Percentiles rank a stretch among this genome's conserved stretches.
phyloP scores from a whole-genome alignment of 139 green algal genomes.

The Gonium pectorale region DNA sequence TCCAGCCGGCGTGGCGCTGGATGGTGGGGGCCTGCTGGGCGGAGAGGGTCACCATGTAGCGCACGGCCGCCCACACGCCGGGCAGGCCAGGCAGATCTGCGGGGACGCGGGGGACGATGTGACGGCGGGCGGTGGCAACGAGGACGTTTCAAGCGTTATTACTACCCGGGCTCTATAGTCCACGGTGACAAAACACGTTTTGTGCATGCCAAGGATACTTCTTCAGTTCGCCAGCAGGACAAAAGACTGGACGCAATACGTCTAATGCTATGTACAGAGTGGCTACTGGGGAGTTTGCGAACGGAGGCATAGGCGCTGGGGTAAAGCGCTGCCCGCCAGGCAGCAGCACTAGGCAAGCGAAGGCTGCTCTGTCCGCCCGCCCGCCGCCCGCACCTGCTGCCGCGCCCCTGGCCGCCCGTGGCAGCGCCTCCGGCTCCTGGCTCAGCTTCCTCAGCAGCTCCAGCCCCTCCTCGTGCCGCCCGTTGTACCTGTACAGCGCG shows the following conservation, averaged over 20 bases:
- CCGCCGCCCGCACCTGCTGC: slow-evolving; percentile 49
- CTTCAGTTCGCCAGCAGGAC: no score
- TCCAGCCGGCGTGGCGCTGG: slow-evolving; percentile 76
- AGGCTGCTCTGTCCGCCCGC: background rate
- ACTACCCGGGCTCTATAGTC: no score
- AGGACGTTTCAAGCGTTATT: no score
- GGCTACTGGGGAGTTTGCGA: no score
- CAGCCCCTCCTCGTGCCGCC: slow-evolving; percentile 69
- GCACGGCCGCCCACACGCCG: slow-evolving; percentile 88
- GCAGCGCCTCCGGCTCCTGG: slow-evolving; percentile 52
- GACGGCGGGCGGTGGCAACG: background rate
- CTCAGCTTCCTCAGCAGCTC: slow-evolving; percentile 78
- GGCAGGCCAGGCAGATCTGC: slow-evolving; percentile 81
- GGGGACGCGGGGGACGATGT: background rate
- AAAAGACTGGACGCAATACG: no score
- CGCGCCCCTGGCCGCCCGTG: slow-evolving; percentile 38
- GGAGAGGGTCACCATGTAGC: slow-evolving; percentile 73
- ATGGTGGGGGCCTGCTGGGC: slow-evolving; percentile 40
- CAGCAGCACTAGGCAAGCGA: background rate
- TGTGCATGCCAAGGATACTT: no score
- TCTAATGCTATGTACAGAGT: no score
- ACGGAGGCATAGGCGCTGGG: no score
- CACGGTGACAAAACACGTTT: no score
- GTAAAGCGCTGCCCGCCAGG: no score
- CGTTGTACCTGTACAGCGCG: slow-evolving; percentile 77